These are phyloP conservation scores for Diphasiastrum complanatum DNA, from an alignment of 83 land plant species.

Conservation along the genomic window DNA sequence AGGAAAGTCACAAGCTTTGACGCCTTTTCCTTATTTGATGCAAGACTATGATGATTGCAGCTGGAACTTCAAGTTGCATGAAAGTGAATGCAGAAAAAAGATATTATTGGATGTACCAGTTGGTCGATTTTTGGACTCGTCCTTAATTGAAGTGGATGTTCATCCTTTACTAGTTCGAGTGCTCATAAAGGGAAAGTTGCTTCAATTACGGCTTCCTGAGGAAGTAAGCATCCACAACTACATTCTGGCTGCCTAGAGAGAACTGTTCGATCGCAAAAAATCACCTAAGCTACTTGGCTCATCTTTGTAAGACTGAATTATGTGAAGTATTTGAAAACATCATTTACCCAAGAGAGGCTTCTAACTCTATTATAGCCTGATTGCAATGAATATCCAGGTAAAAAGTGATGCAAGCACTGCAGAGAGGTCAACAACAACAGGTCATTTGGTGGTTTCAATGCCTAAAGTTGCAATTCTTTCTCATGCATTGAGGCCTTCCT, in stretches of 20 bases:
- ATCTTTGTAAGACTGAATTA: background rate
- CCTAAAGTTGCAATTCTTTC: too few species aligned
- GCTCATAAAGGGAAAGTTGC: slow-evolving; percentile 33
- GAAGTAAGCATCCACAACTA: slow-evolving; percentile 21
- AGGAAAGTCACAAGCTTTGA: too few species aligned
- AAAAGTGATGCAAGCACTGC: slow-evolving; percentile 30
- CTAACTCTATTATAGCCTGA: background rate
- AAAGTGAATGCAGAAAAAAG: slow-evolving; percentile 26
- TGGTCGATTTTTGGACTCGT: slow-evolving; percentile 34
- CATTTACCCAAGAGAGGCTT: background rate
- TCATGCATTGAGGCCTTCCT: too few species aligned
- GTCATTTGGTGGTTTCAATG: slow-evolving; percentile 35
- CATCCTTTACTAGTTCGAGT: slow-evolving; percentile 31
- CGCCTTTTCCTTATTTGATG: too few species aligned
- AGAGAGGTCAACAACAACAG: slow-evolving; percentile 30
- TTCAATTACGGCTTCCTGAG: slow-evolving; percentile 31
- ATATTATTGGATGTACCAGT: slow-evolving; percentile 27
- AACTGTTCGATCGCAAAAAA: background rate
- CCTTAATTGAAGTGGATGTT: slow-evolving; percentile 34
- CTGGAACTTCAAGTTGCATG: slow-evolving; percentile 30
- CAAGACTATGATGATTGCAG: too few species aligned
- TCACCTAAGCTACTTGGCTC: background rate
- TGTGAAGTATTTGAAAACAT: background rate
- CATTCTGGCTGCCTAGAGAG: background rate
- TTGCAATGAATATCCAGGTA: slow-evolving; percentile 16